A percentile compares a stretch with the other conserved stretches of the same genome.
Conservation (phyloP, 305 asterid genomes). For the Fraxinus nigra region DNA sequence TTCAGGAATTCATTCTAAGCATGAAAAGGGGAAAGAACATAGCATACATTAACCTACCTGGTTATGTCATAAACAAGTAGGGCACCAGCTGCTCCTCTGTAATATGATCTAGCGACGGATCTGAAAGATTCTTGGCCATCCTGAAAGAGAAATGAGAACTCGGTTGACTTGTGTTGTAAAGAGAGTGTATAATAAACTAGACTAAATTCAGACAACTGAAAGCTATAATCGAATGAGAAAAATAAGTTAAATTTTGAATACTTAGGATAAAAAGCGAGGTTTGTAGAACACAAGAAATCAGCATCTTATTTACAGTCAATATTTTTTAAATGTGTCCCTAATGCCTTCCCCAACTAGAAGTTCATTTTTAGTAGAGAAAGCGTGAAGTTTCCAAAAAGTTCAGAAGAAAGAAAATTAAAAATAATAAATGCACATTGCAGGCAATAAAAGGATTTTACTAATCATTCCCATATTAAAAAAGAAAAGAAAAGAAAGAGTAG, state of each 20-base stretch:
- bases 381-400: background rate
- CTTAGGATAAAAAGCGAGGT: background rate
- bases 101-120: slow-evolving; percentile 77
- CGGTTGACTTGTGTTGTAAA: background rate
- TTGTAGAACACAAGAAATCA: background rate
- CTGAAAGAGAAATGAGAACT: slow-evolving; percentile 29
- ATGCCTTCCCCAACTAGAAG: background rate
- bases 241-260: background rate
- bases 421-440: background rate
- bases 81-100: slow-evolving; percentile 93
- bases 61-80: slow-evolving; percentile 79
- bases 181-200: background rate
- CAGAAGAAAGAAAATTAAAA: background rate
- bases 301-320: background rate
- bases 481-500: no score
- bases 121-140: slow-evolving; percentile 87
- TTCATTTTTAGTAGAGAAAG: background rate
- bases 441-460: background rate
- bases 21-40: background rate
- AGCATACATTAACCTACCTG: slow-evolving; percentile 38
- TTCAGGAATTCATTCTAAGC: background rate
- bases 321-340: background rate
- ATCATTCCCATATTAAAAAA: background rate
- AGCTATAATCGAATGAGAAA: background rate
- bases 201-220: background rate